Base-by-base conservation (phyloP, 495 filamentous ascomycete species). In the Xylaria telfairii region DNA sequence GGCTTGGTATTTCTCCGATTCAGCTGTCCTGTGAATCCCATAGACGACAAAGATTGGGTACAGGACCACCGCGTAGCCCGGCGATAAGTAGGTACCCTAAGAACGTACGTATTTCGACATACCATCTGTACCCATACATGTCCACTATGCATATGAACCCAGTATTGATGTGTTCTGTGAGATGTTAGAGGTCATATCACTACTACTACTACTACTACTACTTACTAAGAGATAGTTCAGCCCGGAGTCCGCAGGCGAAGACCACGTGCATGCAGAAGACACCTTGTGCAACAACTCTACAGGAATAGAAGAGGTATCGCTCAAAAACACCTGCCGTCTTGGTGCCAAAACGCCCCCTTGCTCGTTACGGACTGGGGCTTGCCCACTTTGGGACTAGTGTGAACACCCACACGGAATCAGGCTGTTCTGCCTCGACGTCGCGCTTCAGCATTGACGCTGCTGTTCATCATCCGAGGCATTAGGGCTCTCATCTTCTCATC, bases 361-460 rank as follows among this genome's bases (percentile, higher is more conserved):
- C 37, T 41, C 46, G 28, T 69, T 15, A 30, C 47, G 32, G 60
- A 46, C 44, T 70, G 47, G 28, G 39, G 28, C 49, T 54, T 70
- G 46, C 0, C 68, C 51, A 4, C 26, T 65, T 44, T 59, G 4
- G 68, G 68, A 59, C 61, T 70, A 70, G 68, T 19, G 49, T 51
- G 15, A 19, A 42, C 57, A 5, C 44, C 57, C 67, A 49, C 68
- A 70, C 26, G 44, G 42, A 70, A 62, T 70, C 61, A 60, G 49
- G 60, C 47, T 70, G 59, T 57, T 65, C 68, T 70, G 68, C 68
- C 56, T 65, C 51, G 68, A 70, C 61, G 68, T 70, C 68, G 68
- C 68, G 68, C 61, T 59, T 70, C 60, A 28, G 41, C 68, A 59
- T 70, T 57, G 68, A 54, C 47, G 49, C 19, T 49, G 32, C 32